Evolutionary conservation across 2,329 filamentous ascomycete species (phyloP), one percentile per base, ranked within the genome.

Genomic region (Madurella fahalii): DNA sequence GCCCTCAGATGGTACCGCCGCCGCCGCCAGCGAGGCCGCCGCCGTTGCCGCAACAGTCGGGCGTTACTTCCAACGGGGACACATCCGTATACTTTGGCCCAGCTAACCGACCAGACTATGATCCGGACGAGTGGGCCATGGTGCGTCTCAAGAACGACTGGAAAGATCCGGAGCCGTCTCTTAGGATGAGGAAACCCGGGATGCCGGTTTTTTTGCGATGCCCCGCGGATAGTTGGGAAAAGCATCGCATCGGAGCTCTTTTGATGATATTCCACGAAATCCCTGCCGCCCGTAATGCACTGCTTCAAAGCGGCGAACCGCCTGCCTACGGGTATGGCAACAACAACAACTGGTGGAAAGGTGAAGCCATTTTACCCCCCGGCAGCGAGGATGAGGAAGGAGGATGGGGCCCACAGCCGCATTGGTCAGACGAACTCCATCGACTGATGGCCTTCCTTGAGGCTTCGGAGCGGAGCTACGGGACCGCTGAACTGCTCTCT

Each of bases 391-490:
- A 65, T 65, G 48, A 59, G 61, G 15, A 67, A 60, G 68, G 39
- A 9, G 46, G 32, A 11, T 57, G 49, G 47, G 41, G 41, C 20
- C 13, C 67, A 30, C 68, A 66, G 46, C 67, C 12, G 67, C 73
- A 16, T 72, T 81, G 54, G 67, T 71, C 49, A 9, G 74, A 82
- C 20, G 83, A 86, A 64, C 60, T 85, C 2, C 83, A 85, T 60
- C 79, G 83, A 13, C 66, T 86, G 5, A 77, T 86, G 71, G 83
- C 82, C 9, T 85, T 86, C 57, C 72, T 86, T 2, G 83, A 86
- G 53, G 71, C 68, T 9, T 83, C 82, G 0, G 79, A 85, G 25
- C 75, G 84, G 42, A 79, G 77, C 42, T 85, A 84, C 59, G 83
- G 80, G 13, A 80, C 78, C 0, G 76, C 75, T 18, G 79, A 81